Percentiles rank a stretch among this genome's conserved stretches.
Evolutionary conservation across 805 yeast species (phyloP).

Genomic region (Debaryomyces hansenii): DNA sequence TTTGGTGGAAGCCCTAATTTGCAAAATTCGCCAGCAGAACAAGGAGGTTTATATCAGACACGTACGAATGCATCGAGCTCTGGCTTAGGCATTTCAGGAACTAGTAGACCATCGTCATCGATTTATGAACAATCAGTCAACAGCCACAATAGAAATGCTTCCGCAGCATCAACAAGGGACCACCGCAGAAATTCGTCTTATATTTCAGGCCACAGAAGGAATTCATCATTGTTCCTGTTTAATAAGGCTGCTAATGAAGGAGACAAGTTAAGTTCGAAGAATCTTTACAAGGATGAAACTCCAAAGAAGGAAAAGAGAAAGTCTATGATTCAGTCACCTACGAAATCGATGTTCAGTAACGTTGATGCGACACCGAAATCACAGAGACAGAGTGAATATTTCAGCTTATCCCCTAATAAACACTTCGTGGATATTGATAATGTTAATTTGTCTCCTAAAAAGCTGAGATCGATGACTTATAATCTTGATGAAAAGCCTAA

Average conservation of each 20-base stretch:
- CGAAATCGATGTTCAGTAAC: background rate
- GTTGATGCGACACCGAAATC: conserved; percentile 26
- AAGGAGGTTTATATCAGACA: conserved; percentile 16
- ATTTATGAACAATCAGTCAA: conserved; percentile 46
- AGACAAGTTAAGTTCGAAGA: background rate
- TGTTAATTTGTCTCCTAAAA: conserved; percentile 36
- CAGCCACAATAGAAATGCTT: conserved; percentile 44
- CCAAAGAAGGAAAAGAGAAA: conserved; percentile 1
- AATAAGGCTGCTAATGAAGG: conserved; percentile 17
- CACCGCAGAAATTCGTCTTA: conserved; percentile 28
- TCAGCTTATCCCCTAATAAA: conserved; percentile 5
- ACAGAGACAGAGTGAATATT: conserved; percentile 13
- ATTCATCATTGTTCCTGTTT: conserved; percentile 60
- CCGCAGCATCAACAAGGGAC: conserved; percentile 29
- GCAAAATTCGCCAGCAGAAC: conserved; percentile 3
- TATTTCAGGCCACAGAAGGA: conserved; percentile 50
- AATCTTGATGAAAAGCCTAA: conserved; percentile 8
- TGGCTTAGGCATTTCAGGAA: conserved; percentile 14
- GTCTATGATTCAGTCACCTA: background rate
- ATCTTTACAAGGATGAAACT: conserved; percentile 2
- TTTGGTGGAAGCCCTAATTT: conserved; percentile 28
- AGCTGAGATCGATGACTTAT: conserved; percentile 22
- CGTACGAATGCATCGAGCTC: conserved; percentile 23
- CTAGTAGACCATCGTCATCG: conserved; percentile 48
- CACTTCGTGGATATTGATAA: conserved; percentile 29